Conservation (phyloP, 169 alveolate genomes). For the Plasmodium billcollinsi region DNA sequence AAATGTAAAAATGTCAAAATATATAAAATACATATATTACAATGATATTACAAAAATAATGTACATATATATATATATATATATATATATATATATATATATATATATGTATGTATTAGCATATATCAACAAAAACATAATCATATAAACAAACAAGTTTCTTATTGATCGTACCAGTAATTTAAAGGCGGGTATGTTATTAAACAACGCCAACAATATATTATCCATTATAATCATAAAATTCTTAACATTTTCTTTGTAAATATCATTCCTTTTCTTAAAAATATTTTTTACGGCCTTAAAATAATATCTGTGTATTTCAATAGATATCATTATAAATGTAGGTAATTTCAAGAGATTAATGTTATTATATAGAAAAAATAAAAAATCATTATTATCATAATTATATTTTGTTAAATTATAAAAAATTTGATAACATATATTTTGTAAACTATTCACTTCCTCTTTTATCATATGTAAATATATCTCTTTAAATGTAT, state of each 20-base stretch:
- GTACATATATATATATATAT: background rate
- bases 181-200: conserved; percentile 42
- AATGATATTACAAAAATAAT: conserved; percentile 4
- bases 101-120: no score
- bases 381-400: conserved; percentile 32
- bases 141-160: background rate
- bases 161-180: conserved; percentile 30
- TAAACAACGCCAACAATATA: conserved; percentile 13
- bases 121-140: background rate
- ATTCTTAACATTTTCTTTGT: conserved; percentile 17
- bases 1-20: background rate
- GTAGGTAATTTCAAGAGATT: conserved; percentile 54
- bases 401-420: conserved; percentile 42
- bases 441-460: conserved; percentile 22
- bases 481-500: conserved; percentile 38
- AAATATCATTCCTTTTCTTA: conserved; percentile 34
- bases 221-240: conserved; percentile 40
- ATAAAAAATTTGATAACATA: conserved; percentile 47
- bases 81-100: conserved; percentile 2
- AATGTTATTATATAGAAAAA: conserved; percentile 19
- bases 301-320: conserved; percentile 59
- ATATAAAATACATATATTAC: background rate
- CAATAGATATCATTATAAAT: conserved; percentile 52
- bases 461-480: conserved; percentile 33
- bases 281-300: conserved; percentile 49